phyloP scores from a whole-genome alignment of 495 filamentous ascomycete genomes.

The Aspergillus olivimuriae region DNA sequence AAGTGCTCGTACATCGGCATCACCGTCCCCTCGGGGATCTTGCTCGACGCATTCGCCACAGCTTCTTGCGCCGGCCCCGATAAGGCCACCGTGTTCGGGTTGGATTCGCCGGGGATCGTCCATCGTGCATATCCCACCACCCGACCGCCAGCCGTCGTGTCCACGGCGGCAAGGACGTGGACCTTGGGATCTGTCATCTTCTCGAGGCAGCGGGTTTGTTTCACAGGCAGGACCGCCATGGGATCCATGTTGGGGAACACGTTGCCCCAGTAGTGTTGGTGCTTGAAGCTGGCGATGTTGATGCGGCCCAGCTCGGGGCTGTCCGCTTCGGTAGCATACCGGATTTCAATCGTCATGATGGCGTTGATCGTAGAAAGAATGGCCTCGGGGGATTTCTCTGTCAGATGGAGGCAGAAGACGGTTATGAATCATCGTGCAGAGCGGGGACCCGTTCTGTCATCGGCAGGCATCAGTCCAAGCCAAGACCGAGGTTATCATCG shows the following conservation, averaged over 20 bases:
- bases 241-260: constrained; percentile 4
- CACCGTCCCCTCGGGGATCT: constrained; percentile 7
- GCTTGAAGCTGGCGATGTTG: constrained; percentile 13
- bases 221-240: not conserved
- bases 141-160: constrained; percentile 2
- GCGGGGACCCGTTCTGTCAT: too few relatives aligned
- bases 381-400: too few relatives aligned
- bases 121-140: constrained; percentile 15
- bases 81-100: constrained; percentile 1
- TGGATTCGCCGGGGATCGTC: constrained; percentile 3
- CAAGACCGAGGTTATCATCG: too few relatives aligned
- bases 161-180: constrained; percentile 10
- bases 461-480: too few relatives aligned
- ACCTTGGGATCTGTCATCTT: constrained; percentile 5
- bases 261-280: constrained; percentile 7
- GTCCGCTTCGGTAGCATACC: constrained; percentile 12
- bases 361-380: too few relatives aligned
- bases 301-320: constrained; percentile 6
- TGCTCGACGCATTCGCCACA: not conserved
- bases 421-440: too few relatives aligned
- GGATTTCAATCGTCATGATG: constrained; percentile 5
- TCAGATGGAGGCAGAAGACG: too few relatives aligned
- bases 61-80: not conserved
- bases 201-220: constrained; percentile 6
- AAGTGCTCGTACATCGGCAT: constrained; percentile 7